Evolutionary conservation across 768 basidiomycete species (phyloP).

Genomic region (Thelephora ganbajun): DNA sequence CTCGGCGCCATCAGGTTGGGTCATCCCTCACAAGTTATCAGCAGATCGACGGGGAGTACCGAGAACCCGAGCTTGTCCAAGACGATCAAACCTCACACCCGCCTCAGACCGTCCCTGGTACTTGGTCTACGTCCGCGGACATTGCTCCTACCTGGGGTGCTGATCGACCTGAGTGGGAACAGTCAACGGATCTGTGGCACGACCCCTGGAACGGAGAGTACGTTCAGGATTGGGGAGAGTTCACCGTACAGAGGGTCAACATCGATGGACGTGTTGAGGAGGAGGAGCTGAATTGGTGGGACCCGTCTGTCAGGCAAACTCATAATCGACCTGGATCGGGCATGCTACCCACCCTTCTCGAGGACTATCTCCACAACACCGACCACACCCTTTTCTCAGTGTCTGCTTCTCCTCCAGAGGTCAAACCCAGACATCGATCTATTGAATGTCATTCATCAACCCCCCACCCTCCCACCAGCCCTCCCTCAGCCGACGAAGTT

Average conservation of each 20-base stretch:
- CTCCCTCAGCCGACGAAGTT: constrained; percentile 38
- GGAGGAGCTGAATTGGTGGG: constrained; percentile 66
- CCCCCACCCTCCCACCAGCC: constrained; percentile 1
- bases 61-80: constrained; percentile 17
- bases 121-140: background rate
- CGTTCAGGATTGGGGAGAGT: constrained; percentile 2
- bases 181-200: constrained; percentile 10
- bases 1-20: constrained; percentile 18
- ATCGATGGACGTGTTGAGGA: constrained; percentile 47
- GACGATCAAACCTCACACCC: constrained; percentile 7
- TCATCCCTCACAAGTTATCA: constrained; percentile 23
- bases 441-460: constrained; percentile 11
- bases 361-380: constrained; percentile 54
- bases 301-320: constrained; percentile 29
- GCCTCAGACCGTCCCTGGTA: background rate
- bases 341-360: constrained; percentile 52
- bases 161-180: constrained; percentile 3
- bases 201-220: background rate
- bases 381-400: constrained; percentile 62
- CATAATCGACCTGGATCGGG: constrained; percentile 53
- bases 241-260: constrained; percentile 17
- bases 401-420: constrained; percentile 23
- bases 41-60: constrained; percentile 13
- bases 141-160: background rate
- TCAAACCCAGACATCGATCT: constrained; percentile 12